A percentile compares a stretch with the other conserved stretches of the same genome.
phyloP scores from a whole-genome alignment of 768 basidiomycete genomes.

The Pleurotus platypus region DNA sequence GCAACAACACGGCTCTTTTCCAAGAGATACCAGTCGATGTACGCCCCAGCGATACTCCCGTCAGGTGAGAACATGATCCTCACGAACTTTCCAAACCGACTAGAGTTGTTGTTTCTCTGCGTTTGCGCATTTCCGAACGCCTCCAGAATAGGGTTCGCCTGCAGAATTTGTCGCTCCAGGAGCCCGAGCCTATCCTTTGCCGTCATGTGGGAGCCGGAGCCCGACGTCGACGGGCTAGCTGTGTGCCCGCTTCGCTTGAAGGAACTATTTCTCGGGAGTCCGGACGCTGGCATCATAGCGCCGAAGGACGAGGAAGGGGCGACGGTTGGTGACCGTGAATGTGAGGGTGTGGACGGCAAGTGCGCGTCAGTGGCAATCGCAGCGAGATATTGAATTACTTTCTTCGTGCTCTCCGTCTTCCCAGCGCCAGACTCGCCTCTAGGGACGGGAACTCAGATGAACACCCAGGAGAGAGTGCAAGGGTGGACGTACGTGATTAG shows the following conservation, averaged over 20 bases:
- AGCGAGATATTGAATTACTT: constrained; percentile 98
- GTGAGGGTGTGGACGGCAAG: constrained; percentile 48
- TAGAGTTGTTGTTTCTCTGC: constrained; percentile 96
- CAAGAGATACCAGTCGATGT: constrained; percentile 97
- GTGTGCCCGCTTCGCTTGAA: constrained; percentile 50
- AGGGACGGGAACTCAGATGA: constrained; percentile 10
- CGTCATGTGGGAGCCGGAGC: constrained; percentile 40
- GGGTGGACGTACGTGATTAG: constrained; percentile 81
- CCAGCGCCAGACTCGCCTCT: constrained; percentile 99
- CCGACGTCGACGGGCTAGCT: constrained; percentile 40
- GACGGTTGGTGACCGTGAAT: constrained; percentile 65
- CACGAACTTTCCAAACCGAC: constrained; percentile 98
- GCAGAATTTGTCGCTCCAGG: constrained; percentile 92
- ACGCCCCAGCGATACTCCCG: constrained; percentile 95
- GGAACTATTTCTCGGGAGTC: constrained; percentile 66
- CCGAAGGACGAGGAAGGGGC: constrained; percentile 44
- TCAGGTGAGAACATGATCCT: constrained; percentile 90
- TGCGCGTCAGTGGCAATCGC: constrained; percentile 89
- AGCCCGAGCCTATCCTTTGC: constrained; percentile 79
- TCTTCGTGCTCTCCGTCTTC: constrained; percentile 99
- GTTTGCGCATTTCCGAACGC: constrained; percentile 99
- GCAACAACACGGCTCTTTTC: constrained; percentile 96
- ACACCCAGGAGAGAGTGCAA: not conserved
- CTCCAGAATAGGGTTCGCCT: constrained; percentile 96
- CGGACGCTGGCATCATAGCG: constrained; percentile 56